Conservation (phyloP, 106 monocot genomes). For the Allium sativum region DNA sequence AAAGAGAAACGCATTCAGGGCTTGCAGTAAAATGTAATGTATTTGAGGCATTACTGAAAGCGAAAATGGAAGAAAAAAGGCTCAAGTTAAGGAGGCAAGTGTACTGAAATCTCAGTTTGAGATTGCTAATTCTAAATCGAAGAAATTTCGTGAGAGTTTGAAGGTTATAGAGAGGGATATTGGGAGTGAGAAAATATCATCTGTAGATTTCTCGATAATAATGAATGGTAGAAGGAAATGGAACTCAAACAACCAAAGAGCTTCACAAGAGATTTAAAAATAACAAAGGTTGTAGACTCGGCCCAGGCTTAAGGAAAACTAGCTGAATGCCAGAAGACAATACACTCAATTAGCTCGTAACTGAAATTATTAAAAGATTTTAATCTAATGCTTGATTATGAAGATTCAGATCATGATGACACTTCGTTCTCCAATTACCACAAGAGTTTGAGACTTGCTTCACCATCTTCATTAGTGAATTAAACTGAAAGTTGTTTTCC, state of each 20-base stretch:
- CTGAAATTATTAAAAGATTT: no score
- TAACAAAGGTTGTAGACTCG: slow-evolving; percentile 34
- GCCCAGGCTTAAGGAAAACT: neutral
- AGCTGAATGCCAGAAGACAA: neutral
- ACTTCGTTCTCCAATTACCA: no score
- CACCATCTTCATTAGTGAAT: no score
- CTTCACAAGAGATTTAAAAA: slow-evolving; percentile 22
- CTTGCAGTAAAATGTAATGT: neutral
- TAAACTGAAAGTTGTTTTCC: no score
- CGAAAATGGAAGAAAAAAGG: slow-evolving; percentile 20
- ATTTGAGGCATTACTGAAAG: no score
- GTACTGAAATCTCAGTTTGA: slow-evolving; percentile 23
- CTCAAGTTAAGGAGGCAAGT: slow-evolving; percentile 12
- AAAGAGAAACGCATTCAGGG: neutral
- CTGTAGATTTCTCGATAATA: slow-evolving; percentile 17
- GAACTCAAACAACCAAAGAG: slow-evolving; percentile 14
- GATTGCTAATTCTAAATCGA: slow-evolving; percentile 16
- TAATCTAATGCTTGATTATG: no score
- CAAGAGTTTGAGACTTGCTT: no score
- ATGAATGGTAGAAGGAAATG: slow-evolving; percentile 15
- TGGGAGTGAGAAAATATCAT: slow-evolving; percentile 15
- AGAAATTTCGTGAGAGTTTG: slow-evolving; percentile 21
- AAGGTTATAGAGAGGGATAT: slow-evolving; percentile 18
- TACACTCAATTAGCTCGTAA: no score
- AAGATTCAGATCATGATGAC: no score